Conservation (phyloP, 108 stramenopile genomes). For the Chaetoceros tenuissimus region DNA sequence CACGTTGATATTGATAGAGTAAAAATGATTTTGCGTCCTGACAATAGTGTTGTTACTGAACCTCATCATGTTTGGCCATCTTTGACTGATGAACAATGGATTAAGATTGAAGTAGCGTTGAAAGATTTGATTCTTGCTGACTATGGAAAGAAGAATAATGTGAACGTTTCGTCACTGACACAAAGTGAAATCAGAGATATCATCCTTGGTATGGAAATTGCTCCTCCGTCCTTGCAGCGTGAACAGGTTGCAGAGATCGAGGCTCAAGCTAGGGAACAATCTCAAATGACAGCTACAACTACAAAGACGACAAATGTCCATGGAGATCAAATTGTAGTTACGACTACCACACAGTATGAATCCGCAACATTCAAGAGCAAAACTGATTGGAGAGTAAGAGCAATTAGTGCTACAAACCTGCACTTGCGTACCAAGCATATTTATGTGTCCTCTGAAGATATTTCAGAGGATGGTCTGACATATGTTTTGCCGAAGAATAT, state of each 20-base stretch:
- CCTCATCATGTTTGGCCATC: slow-evolving; percentile 98
- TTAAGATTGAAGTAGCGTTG: slow-evolving; percentile 96
- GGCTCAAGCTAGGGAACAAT: slow-evolving; percentile 93
- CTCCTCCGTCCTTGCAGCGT: slow-evolving; percentile 96
- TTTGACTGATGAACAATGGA: slow-evolving; percentile 98
- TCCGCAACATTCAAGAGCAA: slow-evolving; percentile 95
- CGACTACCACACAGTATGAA: slow-evolving; percentile 97
- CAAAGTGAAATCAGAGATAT: slow-evolving; percentile 99
- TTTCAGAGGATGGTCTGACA: slow-evolving; percentile 93
- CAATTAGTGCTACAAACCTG: slow-evolving; percentile 98
- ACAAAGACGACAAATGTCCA: slow-evolving; percentile 98
- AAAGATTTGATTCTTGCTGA: slow-evolving; percentile 98
- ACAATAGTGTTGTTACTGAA: slow-evolving; percentile 96
- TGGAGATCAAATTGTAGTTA: slow-evolving; percentile 98
- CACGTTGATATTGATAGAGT: slow-evolving; percentile 96
- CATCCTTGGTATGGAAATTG: slow-evolving; percentile 99
- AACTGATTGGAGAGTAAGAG: slow-evolving; percentile 98
- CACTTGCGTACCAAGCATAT: slow-evolving; percentile 98
- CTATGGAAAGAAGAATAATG: slow-evolving; percentile 99
- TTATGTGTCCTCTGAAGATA: slow-evolving; percentile 95
- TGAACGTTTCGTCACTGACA: slow-evolving; percentile 97
- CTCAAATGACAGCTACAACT: slow-evolving; percentile 94
- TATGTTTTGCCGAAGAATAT: slow-evolving; percentile 99
- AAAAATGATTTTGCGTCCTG: slow-evolving; percentile 96
- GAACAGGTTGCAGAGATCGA: slow-evolving; percentile 99